Conservation (phyloP, 1,139 yeast species). For the Geotrichum siamense region DNA sequence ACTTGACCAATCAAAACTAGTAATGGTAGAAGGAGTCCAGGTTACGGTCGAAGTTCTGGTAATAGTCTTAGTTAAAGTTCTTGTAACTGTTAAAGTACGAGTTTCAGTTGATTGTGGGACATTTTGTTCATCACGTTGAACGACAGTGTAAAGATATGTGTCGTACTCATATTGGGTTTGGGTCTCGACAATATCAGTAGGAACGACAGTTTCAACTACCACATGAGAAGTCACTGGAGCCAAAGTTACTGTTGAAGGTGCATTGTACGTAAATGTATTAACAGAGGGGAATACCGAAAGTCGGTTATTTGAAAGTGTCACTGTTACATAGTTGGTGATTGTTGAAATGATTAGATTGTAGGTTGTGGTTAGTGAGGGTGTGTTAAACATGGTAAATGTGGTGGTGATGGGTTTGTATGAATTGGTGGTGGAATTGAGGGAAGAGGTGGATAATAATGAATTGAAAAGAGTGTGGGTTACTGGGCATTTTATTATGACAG, state of each 20-base stretch:
- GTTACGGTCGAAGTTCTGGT: no score
- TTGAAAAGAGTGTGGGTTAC: conserved; percentile 5
- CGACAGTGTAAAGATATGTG: conserved; percentile 9
- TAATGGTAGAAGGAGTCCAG: no score
- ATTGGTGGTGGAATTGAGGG: conserved; percentile 7
- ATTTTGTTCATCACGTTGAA: no score
- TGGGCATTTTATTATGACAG: conserved; percentile 3
- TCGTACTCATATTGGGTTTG: conserved; percentile 1
- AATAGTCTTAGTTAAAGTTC: conserved; percentile 11
- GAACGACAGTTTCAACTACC: conserved; percentile 7
- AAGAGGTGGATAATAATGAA: background rate
- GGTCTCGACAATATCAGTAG: conserved; percentile 7
- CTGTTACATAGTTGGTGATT: conserved; percentile 6
- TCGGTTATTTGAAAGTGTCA: background rate
- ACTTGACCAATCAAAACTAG: no score
- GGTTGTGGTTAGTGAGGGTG: background rate
- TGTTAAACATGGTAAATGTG: conserved; percentile 15
- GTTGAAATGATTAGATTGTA: background rate
- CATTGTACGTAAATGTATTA: conserved; percentile 11
- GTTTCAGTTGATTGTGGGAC: conserved; percentile 1
- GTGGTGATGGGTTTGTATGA: conserved; percentile 6
- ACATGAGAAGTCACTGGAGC: conserved; percentile 7
- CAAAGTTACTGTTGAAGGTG: conserved; percentile 6
- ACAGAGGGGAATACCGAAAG: conserved; percentile 5
- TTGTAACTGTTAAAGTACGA: conserved; percentile 12